Base-by-base conservation (phyloP, 2,329 filamentous ascomycete genomes). In the Dichotomopilus funicola region DNA sequence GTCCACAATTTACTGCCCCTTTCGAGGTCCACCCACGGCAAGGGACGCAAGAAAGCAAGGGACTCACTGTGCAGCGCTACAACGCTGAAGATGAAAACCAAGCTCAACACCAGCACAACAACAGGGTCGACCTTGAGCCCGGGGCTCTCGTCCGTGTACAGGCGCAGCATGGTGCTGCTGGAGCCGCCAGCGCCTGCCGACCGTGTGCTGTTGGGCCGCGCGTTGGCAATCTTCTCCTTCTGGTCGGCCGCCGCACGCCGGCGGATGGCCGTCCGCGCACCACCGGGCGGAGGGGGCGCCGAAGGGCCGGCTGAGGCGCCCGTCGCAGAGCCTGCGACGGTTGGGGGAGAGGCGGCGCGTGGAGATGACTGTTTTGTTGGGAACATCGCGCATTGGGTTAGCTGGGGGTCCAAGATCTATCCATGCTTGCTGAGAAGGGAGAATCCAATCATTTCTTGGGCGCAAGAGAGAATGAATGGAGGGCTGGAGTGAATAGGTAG, bases 31-130 rank as follows among this genome's bases (percentile, higher is more conserved):
- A 27, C 19, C 19, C 19, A 27, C 36, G 4, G 34, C 41, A 36
- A 35, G 36, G 6, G 27, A 36, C 11, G 40, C 0, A 42, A 49
- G 35, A 33, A 27, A 12, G 5, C 19, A 31, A 6, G 45, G n/a
- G 50, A 79, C 89, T 66, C 85, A 97, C 94, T 91, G 78, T 99
- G 94, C 70, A 99, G 81, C 65, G 91, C 91, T 68, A 99, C 94
- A 70, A 99, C 94, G 69, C 88, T 94, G 78, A 99, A 96, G 75
- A 99, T 99, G 75, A 99, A 99, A 61, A 95, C 94, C 67, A 99
- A 83, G 68, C 90, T 95, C 66, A 99, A 81, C 64, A 96, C 94
- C 69, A 99, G 82, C 62, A 99, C 92, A 63, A 99, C 91, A 58
- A 99, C 94, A 27, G 94, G 94, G 73, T 99, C 94, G 63, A 99